Conservation (phyloP, 1,139 yeast genomes). For the Yamadazyma mexicana region DNA sequence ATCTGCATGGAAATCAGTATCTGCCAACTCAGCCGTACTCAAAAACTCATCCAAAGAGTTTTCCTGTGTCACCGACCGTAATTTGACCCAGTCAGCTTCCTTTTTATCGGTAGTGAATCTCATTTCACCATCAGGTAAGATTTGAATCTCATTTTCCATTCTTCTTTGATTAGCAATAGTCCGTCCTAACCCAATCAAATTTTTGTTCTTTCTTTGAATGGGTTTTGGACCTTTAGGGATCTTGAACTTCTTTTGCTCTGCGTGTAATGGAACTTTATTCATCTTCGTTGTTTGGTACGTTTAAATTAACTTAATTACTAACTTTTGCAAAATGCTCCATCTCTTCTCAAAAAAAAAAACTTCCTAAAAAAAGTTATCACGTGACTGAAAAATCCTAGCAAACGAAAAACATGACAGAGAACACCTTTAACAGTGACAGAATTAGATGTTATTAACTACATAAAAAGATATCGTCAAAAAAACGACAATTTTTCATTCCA, state of each 20-base stretch:
- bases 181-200: conserved; percentile 82
- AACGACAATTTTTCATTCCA: no score
- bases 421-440: background rate
- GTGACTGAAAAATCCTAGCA: background rate
- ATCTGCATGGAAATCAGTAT: conserved; percentile 94
- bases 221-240: conserved; percentile 93
- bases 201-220: conserved; percentile 78
- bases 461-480: no score
- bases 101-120: conserved; percentile 79
- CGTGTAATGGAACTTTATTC: conserved; percentile 47
- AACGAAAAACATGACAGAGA: no score
- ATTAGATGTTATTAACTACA: background rate
- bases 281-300: no score
- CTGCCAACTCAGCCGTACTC: conserved; percentile 92
- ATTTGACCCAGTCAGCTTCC: conserved; percentile 86
- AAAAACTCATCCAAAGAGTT: conserved; percentile 91
- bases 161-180: conserved; percentile 75
- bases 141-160: conserved; percentile 66
- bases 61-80: conserved; percentile 93
- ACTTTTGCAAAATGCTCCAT: background rate
- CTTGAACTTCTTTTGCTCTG: conserved; percentile 51
- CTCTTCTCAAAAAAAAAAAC: conserved; percentile 3
- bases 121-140: conserved; percentile 82
- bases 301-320: no score
- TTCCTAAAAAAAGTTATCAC: background rate